A percentile compares a stretch with the other conserved stretches of the same genome.
Conservation (phyloP, 225 moss, liverwort and hornwort genomes). For the Sphagnum contortum region DNA sequence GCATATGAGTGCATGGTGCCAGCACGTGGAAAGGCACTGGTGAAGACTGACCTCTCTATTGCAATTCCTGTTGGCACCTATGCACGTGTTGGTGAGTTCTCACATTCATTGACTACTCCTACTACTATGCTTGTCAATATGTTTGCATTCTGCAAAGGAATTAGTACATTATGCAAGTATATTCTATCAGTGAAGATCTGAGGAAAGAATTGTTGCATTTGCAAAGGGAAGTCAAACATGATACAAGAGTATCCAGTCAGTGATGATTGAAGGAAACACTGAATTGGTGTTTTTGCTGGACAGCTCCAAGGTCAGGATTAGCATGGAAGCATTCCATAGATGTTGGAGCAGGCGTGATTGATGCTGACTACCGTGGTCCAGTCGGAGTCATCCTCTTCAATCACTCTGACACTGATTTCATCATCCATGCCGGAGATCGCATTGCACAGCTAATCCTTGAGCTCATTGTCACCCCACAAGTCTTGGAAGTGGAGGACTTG, state of each 20-base stretch:
- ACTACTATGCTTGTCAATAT: too few species aligned
- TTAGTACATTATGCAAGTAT: too few species aligned
- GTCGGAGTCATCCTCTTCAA: conserved; percentile 86
- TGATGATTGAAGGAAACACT: too few species aligned
- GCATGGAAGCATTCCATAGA: conserved; percentile 90
- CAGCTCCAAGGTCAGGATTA: conserved; percentile 90
- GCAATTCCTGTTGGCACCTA: conserved; percentile 84
- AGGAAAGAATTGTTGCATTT: too few species aligned
- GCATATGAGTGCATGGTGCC: conserved; percentile 56
- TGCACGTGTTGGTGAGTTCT: conserved; percentile 60
- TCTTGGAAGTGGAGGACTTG: conserved; percentile 66
- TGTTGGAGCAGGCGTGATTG: conserved; percentile 86
- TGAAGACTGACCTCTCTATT: conserved; percentile 80
- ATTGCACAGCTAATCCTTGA: conserved; percentile 85
- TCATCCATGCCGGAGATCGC: conserved; percentile 62
- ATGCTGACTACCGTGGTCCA: conserved; percentile 87
- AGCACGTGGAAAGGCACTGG: conserved; percentile 70
- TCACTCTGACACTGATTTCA: conserved; percentile 67
- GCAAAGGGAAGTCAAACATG: too few species aligned
- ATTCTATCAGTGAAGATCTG: too few species aligned
- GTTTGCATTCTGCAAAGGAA: too few species aligned
- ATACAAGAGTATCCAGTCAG: too few species aligned
- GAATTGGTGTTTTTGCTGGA: neutral
- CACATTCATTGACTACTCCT: too few species aligned
- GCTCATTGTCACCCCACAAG: conserved; percentile 68